Evolutionary conservation across 306 rosid species (phyloP).

Genomic region (Chamaecrista fasciculata): DNA sequence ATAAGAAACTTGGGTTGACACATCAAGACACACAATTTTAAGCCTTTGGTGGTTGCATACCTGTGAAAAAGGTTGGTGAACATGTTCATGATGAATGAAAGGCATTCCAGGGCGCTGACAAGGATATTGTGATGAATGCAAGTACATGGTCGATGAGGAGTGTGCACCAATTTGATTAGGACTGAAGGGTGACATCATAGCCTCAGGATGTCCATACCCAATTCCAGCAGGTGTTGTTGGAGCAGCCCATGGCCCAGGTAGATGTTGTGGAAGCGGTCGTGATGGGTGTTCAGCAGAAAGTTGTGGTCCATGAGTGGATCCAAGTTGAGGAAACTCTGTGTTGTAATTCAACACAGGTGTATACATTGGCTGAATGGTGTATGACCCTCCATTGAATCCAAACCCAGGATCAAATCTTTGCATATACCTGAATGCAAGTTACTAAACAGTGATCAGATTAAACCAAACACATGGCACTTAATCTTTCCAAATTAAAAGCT

Average conservation of each 20-base stretch:
- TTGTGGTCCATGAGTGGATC: conserved; percentile 79
- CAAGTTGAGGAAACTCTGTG: conserved; percentile 97
- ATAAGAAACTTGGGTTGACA: background rate
- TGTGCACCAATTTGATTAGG: conserved; percentile 74
- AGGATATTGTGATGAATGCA: conserved; percentile 89
- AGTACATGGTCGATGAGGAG: conserved; percentile 62
- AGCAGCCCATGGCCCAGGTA: conserved; percentile 76
- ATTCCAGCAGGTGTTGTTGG: conserved; percentile 70
- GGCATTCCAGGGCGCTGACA: conserved; percentile 90
- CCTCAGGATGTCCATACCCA: conserved; percentile 84
- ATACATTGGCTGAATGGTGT: conserved; percentile 84
- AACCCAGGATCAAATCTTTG: conserved; percentile 98
- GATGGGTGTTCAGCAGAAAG: conserved; percentile 76
- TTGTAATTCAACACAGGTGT: conserved; percentile 83
- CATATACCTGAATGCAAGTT: conserved; percentile 65
- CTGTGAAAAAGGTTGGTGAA: conserved; percentile 85
- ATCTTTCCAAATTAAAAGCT: background rate
- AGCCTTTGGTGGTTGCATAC: conserved; percentile 35
- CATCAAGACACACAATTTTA: conserved; percentile 2
- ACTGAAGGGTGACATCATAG: conserved; percentile 69
- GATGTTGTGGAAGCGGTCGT: conserved; percentile 66
- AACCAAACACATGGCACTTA: background rate
- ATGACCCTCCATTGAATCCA: conserved; percentile 91
- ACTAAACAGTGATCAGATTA: background rate
- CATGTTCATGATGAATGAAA: conserved; percentile 77